Evolutionary conservation across 73 alveolate species (phyloP), one percentile per base, ranked within the genome.

Genomic region (Halteria grandinella): DNA sequence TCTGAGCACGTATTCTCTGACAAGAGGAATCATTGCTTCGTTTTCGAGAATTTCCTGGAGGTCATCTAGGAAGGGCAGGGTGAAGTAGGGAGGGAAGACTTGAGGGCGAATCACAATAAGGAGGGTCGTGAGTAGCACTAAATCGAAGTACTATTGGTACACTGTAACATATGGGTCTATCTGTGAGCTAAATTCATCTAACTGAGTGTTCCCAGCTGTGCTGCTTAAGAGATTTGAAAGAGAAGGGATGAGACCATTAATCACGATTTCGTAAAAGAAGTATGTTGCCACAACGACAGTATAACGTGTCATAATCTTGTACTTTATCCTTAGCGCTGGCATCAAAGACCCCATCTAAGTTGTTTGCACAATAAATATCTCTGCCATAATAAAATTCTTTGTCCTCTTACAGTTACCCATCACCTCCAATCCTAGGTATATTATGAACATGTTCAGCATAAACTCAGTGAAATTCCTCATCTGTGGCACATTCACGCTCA

Each of bases 381-480:
- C 51, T 66, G 27, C 8, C 32, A 63, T 41, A 27, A 66, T 32
- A 23, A 17, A 3, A 32, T 23, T 14, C 23, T 66, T 41, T 17
- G 52, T 25, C 32, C 47, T 66, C 37, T 45, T 11, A 5, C 69
- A 45, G 39, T 66, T 66, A 50, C 47, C 47, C 27, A 66, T 51
- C 3, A 47, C 63, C 1, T 45, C 80, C 12, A 66, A 52, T 45
- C 17, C 43, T 1, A 66, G 66, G 32, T 52, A 52, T 1, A 66
- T 18, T 28, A 45, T 45, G 15, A 66, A 43, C 7, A 66, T 20
- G 51, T 66, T 66, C 21, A 66, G 43, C 3, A 66, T 44, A 33
- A 66, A 66, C 78, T 62, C 62, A 34, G 55, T 73, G 48, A 73
- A 51, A 6, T 55, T 5, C 55, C 43, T 73, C 86, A 73, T 73